phyloP scores from a whole-genome alignment of 73 alveolate species.

The Diophrys appendiculata region DNA sequence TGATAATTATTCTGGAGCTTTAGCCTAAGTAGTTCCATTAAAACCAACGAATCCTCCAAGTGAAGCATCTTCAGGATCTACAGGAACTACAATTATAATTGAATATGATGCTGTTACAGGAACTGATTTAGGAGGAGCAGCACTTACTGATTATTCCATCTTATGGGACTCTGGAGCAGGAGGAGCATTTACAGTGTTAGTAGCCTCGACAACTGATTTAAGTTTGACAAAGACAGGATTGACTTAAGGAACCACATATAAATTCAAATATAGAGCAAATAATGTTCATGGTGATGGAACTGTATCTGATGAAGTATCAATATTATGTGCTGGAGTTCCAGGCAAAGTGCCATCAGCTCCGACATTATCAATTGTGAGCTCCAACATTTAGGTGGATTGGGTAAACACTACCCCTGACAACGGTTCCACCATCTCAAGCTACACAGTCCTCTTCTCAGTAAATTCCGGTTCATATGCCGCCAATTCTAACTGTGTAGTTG shows the following conservation, averaged over 20 bases:
- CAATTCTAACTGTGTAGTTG: no score
- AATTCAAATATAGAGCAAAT: conserved; percentile 45
- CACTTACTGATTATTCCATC: conserved; percentile 28
- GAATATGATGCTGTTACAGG: not conserved
- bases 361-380: no score
- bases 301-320: conserved; percentile 27
- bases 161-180: conserved; percentile 63
- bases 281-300: conserved; percentile 52
- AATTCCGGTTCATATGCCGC: no score
- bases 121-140: conserved; percentile 26
- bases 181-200: conserved; percentile 8
- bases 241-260: conserved; percentile 25
- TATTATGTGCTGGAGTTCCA: conserved; percentile 52
- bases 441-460: no score
- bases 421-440: no score
- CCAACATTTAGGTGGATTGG: no score
- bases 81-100: not conserved
- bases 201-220: not conserved
- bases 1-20: not conserved
- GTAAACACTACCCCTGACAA: no score
- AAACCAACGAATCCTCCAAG: not conserved
- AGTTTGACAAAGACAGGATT: not conserved
- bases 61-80: not conserved
- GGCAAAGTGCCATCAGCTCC: no score
- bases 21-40: not conserved